A percentile compares a stretch with the other conserved stretches of the same genome.
phyloP scores from a whole-genome alignment of 2,329 filamentous ascomycete species.

The Teratosphaeria destructans region DNA sequence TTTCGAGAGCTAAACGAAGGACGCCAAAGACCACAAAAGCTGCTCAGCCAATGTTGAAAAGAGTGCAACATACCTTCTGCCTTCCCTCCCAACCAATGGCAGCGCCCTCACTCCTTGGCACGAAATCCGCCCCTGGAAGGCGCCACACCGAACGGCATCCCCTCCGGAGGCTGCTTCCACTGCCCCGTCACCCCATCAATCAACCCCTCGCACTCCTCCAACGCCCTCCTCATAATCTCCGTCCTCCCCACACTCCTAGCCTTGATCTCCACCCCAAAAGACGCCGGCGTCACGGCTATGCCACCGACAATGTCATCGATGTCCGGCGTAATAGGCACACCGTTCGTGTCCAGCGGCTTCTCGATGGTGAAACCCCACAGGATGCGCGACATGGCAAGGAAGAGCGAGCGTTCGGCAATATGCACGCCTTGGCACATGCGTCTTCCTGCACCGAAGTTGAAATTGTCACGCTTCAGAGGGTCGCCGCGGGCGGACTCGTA shows the following conservation, averaged over 20 bases:
- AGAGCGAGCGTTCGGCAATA: constrained; percentile 19
- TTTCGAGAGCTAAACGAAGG: too few relatives aligned
- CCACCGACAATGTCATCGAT: constrained; percentile 32
- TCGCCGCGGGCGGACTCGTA: constrained; percentile 20
- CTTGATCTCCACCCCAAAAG: constrained; percentile 27
- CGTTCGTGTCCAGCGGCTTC: constrained; percentile 19
- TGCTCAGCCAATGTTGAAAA: too few relatives aligned
- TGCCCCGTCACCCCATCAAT: constrained; percentile 20
- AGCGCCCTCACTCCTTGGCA: not conserved
- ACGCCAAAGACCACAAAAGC: too few relatives aligned
- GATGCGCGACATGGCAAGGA: constrained; percentile 31
- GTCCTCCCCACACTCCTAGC: constrained; percentile 25
- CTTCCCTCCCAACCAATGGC: too few relatives aligned
- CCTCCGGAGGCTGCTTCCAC: constrained; percentile 9
- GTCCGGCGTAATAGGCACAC: constrained; percentile 28
- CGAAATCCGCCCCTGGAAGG: not conserved
- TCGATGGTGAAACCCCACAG: constrained; percentile 36
- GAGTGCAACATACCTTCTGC: too few relatives aligned
- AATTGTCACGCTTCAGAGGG: constrained; percentile 12
- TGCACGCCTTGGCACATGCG: constrained; percentile 22
- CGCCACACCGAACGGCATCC: not conserved
- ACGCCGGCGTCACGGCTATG: constrained; percentile 35
- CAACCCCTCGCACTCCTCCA: constrained; percentile 12
- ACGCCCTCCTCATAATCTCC: constrained; percentile 18
- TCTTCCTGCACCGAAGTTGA: constrained; percentile 21